phyloP scores from a whole-genome alignment of 1,284 basidiomycete species.

The Ganoderma multipileum region DNA sequence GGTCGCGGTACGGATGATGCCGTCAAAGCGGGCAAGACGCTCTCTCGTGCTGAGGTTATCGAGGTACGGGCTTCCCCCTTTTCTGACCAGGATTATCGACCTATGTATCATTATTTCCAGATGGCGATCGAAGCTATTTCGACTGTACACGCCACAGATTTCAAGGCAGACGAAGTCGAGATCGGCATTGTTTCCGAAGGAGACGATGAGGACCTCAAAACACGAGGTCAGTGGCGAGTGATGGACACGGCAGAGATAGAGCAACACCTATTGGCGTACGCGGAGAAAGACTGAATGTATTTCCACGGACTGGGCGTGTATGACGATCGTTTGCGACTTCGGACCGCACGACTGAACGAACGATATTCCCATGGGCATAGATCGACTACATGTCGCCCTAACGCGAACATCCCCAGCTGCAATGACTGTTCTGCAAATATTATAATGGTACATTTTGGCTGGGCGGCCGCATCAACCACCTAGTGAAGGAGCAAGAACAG shows the following conservation, averaged over 20 bases:
- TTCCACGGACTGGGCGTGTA: constrained; percentile 23
- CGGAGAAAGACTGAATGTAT: constrained; percentile 84
- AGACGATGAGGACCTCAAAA: constrained; percentile 71
- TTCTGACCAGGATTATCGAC: background rate
- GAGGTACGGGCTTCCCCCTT: constrained; percentile 62
- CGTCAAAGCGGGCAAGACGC: constrained; percentile 67
- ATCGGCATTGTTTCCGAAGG: constrained; percentile 82
- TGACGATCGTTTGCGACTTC: background rate
- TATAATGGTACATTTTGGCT: constrained; percentile 8
- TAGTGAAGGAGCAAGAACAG: background rate
- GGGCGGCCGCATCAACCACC: background rate
- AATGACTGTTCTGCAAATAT: background rate
- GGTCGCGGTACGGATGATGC: constrained; percentile 80
- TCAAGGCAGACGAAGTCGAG: constrained; percentile 91
- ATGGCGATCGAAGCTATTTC: constrained; percentile 96
- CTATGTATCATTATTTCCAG: constrained; percentile 46
- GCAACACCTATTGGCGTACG: constrained; percentile 86
- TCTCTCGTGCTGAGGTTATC: constrained; percentile 76
- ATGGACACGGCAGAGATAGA: constrained; percentile 88
- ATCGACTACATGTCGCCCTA: background rate
- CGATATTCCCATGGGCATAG: background rate
- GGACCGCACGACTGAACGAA: background rate
- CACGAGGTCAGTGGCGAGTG: constrained; percentile 81
- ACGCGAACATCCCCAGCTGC: background rate
- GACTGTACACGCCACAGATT: constrained; percentile 93